Evolutionary conservation across 169 alveolate genomes (phyloP), one percentile per base, ranked within the genome.

Genomic region (Cryptosporidium bovis): DNA sequence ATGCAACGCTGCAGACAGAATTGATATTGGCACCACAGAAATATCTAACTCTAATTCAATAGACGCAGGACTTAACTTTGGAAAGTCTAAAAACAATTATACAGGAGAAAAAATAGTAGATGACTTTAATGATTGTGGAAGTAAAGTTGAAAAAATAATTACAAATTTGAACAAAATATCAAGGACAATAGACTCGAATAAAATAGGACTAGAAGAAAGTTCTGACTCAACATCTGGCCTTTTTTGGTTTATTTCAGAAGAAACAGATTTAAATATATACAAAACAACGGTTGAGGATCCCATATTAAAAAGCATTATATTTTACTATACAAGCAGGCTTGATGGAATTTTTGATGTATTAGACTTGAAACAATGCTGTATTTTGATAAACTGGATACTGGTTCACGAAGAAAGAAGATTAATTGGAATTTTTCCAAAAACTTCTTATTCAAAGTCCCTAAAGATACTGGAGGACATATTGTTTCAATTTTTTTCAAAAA

Each of bases 241-340:
- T 16, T 56, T 77, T 60, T 77, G 87, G 87, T 77, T 77, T 60
- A 27, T 71, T 10, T 29, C 40, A 44, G 71, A 62, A 46, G 71
- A 62, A 8, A 77, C 24, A 3, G 87, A 77, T 40, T 56, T 40
- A 8, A 62, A 58, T 44, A 62, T 77, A 8, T 77, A 77, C 36
- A 62, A 40, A 46, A 77, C 29, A 27, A 62, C 87, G 12, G 15
- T 77, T 44, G 87, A 77, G 46, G 71, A 77, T 15, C 87, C 87
- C 20, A 44, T 77, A 55, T 2, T 77, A 50, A 77, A 66, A 15
- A 66, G 64, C 12, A 77, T 71, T 40, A 13, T 56, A 6, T 77
- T 34, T 18, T 77, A 77, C 24, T 77, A 77, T 60, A 44, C 27
- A 8, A 62, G 50, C 18, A 77, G 71, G 34, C 46, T 77, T 8